Evolutionary conservation across 495 filamentous ascomycete genomes (phyloP), one percentile per base, ranked within the genome.

Genomic region (Penicillium egyptiacum): DNA sequence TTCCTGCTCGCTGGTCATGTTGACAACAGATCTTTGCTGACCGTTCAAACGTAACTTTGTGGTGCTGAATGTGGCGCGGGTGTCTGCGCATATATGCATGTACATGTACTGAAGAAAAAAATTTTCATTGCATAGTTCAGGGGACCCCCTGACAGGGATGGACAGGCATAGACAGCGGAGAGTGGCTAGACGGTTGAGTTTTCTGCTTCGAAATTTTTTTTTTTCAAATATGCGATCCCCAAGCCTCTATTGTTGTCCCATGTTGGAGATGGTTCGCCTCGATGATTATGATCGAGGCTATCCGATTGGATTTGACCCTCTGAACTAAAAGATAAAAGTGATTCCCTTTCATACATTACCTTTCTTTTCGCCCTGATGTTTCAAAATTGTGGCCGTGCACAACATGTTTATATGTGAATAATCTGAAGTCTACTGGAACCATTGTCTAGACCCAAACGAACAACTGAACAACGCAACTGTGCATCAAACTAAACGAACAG

Each of bases 1-100:
- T 25, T 45, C 35, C 54, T 47, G 26, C 30, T 44, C 57, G 60
- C 60, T 60, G 63, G 53, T 59, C 39, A 55, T 50, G 54, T 42
- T 39, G 42, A 28, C n/a, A 19, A 12, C 53, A 46, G 33, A 19
- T 45, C 35, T 43, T 31, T 31, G 35, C 41, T 61, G 53, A 22
- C 49, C 51, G 46, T 59, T 57, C 46, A 23, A 56, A 42, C 9
- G 41, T 49, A n/a, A 50, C 20, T 54, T n/a, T 37, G 31, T 47
- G 39, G 49, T 23, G 35, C 62, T 53, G 25, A 20, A 23, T 55
- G 56, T 62, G 66, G 61, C 61, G 63, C 56, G 30, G 56, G 48
- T 44, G 53, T 59, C 53, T 60, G 56, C 63, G 63, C 60, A 58
- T 53, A 42, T 23, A 30, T 46, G 55, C 48, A 62, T 62, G 50